Evolutionary conservation across 2,329 filamentous ascomycete genomes (phyloP).

Genomic region (Nothomitra cinnamomea): DNA sequence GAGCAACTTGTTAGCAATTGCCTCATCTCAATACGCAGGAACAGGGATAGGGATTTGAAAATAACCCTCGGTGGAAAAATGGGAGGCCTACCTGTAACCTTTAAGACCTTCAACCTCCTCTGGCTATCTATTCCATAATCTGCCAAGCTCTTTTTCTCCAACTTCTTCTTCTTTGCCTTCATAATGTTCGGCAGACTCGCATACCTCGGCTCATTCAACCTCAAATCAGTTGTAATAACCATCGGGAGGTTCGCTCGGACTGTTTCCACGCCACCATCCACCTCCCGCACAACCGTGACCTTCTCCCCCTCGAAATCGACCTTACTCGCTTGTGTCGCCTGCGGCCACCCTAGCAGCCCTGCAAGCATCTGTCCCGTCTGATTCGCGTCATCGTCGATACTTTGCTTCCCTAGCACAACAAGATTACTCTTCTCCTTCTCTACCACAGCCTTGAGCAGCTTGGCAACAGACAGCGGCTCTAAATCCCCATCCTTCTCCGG

Average conservation of each 20-base stretch:
- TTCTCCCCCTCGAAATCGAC: slow-evolving; percentile 56
- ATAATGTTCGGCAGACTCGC: slow-evolving; percentile 96
- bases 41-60: not conserved
- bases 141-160: slow-evolving; percentile 76
- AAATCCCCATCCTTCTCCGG: slow-evolving; percentile 45
- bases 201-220: slow-evolving; percentile 88
- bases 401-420: slow-evolving; percentile 91
- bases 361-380: slow-evolving; percentile 99
- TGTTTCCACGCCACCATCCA: slow-evolving; percentile 90
- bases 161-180: slow-evolving; percentile 99
- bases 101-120: slow-evolving; percentile 71
- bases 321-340: slow-evolving; percentile 84
- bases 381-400: slow-evolving; percentile 86
- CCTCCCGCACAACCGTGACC: slow-evolving; percentile 72
- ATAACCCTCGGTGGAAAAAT: not conserved
- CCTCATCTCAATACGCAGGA: not conserved
- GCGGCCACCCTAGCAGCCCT: slow-evolving; percentile 76
- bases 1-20: too few relatives aligned
- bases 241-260: slow-evolving; percentile 72
- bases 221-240: slow-evolving; percentile 86
- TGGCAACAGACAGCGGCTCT: slow-evolving; percentile 84
- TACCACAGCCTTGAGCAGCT: slow-evolving; percentile 66
- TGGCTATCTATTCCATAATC: slow-evolving; percentile 65
- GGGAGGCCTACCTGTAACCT: slow-evolving; percentile 53
- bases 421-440: slow-evolving; percentile 77